Evolutionary conservation across 140 eudicot species (phyloP), one percentile per base, ranked within the genome.

Genomic region (Senecio squalidus): DNA sequence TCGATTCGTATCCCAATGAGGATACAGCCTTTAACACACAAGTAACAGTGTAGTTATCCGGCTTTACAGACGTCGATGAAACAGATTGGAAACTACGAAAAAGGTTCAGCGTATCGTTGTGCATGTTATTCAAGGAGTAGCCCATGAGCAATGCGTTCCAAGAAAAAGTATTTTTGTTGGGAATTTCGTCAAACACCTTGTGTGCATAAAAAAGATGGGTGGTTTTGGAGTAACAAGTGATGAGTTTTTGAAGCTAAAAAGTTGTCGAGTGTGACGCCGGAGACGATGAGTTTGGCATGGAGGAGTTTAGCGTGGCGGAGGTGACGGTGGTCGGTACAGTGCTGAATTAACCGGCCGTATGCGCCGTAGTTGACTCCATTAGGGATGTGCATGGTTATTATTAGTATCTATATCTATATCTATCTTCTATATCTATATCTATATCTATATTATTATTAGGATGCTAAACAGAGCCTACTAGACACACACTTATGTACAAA

Each of bases 141-240:
- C 82, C 84, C 30, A 82, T 73, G 23, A 84, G 72, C 52, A 84
- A 51, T 15, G 95, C 89, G 54, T 89, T 84, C 64, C 69, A 82
- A 48, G 92, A 68, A 52, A 79, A 84, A 10, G 76, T 75, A 53
- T 84, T 88, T 46, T 26, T 81, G 40, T 59, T 47, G 21, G 84
- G 84, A 66, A 89, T 80, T 82, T 79, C 74, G 74, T 84, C 96
- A 74, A 88, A 84, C 91, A 84, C 85, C 39, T 71, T 56, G 77
- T 69, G 92, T 27, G 95, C 97, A 14, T 69, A 25, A 18, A 14
- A 9, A 21, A 79, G 81, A 1, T 71, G 48, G 38, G 60, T 56
- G 54, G 57, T 52, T 68, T 58, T 77, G 1, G 86, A 57, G 77
- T 85, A 80, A 50, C 60, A 80, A 29, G 72, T 58, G 69, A 80